Conservation (phyloP, 257 asterid genomes). For the Mitragyna speciosa region DNA sequence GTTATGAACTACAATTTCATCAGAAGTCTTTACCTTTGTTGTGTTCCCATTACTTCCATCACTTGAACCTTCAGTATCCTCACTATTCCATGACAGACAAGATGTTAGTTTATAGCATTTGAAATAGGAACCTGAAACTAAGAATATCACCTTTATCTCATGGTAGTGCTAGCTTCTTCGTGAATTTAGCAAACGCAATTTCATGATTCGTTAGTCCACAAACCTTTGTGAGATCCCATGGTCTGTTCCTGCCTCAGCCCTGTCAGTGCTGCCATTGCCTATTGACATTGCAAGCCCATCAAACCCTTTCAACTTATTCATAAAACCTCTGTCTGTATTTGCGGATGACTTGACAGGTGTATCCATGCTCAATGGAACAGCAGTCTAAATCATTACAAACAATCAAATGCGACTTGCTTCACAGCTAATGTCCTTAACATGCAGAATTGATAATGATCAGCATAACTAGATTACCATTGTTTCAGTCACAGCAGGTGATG, state of each 20-base stretch:
- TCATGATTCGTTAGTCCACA: slow-evolving; percentile 18
- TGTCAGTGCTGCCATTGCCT: slow-evolving; percentile 60
- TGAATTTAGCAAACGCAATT: background rate
- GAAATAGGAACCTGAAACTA: slow-evolving; percentile 1
- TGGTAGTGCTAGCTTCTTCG: background rate
- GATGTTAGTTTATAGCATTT: slow-evolving; percentile 13
- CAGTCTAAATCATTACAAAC: slow-evolving; percentile 49
- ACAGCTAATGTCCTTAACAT: background rate
- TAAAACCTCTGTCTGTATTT: slow-evolving; percentile 56
- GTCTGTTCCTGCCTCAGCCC: slow-evolving; percentile 59
- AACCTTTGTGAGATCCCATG: slow-evolving; percentile 72
- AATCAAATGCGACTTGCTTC: background rate
- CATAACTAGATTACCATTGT: slow-evolving; percentile 24
- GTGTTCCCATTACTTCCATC: slow-evolving; percentile 79
- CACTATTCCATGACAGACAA: slow-evolving; percentile 43
- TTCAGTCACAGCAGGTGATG: slow-evolving; percentile 31
- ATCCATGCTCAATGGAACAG: slow-evolving; percentile 60
- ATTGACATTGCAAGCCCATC: slow-evolving; percentile 85
- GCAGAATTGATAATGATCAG: background rate
- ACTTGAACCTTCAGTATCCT: slow-evolving; percentile 75
- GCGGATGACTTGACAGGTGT: slow-evolving; percentile 57
- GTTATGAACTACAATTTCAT: background rate
- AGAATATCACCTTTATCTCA: background rate
- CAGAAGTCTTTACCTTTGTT: slow-evolving; percentile 45
- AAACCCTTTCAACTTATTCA: slow-evolving; percentile 71